Conservation (phyloP, 371 early-diverging fungal genomes). For the Lichtheimia corymbifera region DNA sequence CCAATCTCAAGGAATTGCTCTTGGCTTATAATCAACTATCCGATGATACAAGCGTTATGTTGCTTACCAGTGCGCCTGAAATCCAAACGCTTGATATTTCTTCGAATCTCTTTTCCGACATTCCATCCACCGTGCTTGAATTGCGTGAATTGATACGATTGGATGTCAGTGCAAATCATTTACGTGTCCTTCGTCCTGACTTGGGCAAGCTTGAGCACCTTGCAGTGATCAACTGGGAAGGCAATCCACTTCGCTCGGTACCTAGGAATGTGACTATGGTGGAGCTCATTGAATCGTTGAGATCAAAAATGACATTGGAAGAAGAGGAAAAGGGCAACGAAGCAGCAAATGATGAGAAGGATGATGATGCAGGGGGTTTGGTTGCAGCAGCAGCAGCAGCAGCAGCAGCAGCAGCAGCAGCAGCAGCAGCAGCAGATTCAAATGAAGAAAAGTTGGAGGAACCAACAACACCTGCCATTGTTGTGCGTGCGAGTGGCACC, state of each 20-base stretch:
- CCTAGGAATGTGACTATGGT: constrained; percentile 48
- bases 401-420: constrained; percentile 8
- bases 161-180: constrained; percentile 64
- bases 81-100: constrained; percentile 68
- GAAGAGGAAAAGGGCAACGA: not conserved
- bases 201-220: constrained; percentile 55
- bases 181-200: constrained; percentile 54
- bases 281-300: constrained; percentile 41
- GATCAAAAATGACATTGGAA: not conserved
- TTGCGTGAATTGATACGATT: constrained; percentile 50
- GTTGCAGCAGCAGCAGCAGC: constrained; percentile 10
- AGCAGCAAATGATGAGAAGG: constrained; percentile 2
- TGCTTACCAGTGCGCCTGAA: constrained; percentile 30
- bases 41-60: constrained; percentile 6
- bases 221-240: constrained; percentile 54
- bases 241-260: constrained; percentile 57
- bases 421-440: not conserved
- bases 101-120: constrained; percentile 55
- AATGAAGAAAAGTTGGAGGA: not conserved
- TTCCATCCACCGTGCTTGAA: constrained; percentile 54
- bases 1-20: constrained; percentile 59
- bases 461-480: not conserved
- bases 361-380: constrained; percentile 4
- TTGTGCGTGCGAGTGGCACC: constrained; percentile 5
- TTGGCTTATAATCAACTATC: constrained; percentile 51